Base-by-base conservation (phyloP, 139 green algal species). In the Tetraselmis striata region DNA sequence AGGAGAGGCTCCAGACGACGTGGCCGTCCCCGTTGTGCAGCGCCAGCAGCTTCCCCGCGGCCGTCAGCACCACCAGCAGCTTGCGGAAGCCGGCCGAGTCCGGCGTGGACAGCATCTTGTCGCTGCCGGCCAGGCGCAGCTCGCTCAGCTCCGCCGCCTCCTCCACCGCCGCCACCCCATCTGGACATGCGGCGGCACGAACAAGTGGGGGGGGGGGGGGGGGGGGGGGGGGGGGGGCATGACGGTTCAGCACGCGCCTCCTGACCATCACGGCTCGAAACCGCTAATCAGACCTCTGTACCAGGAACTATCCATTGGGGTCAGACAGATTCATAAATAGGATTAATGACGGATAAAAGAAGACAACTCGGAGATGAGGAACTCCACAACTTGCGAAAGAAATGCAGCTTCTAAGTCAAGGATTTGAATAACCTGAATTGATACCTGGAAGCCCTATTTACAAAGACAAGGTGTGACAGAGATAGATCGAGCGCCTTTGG, bases 21-120 rank as follows among this genome's bases (percentile, higher is more conserved):
- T 87, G 89, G 1, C 96, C 95, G 82, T 98, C 93, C 18, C 96
- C 94, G 23, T 91, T 97, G 89, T 99, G 96, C 79, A 99, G 84
- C 2, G 91, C 92, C 18, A 91, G 79, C 27, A 97, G 77, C 85
- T 92, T 92, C 67, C 95, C 95, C 23, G 83, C 76, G 28, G 80
- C 32, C 0, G 90, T 92, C 29, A 94, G 84, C 28, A 87, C 78
- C 32, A 96, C 75, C 0, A 97, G 79, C 18, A 95, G 84, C 79
- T 93, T 93, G 59, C 94, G 87, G 82, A 96, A 95, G 59, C 94
- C 94, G 76, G 93, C 95, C 27, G 86, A 77, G 75, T 97, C 94
- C 2, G 90, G 87, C 25, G 75, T 78, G 26, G 84, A 82, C 1
- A 80, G 81, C 28, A 88, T 86, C 31, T 91, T 91, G 79, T 89